phyloP scores from a whole-genome alignment of 306 rosid genomes.

The Prinsepia uniflora region DNA sequence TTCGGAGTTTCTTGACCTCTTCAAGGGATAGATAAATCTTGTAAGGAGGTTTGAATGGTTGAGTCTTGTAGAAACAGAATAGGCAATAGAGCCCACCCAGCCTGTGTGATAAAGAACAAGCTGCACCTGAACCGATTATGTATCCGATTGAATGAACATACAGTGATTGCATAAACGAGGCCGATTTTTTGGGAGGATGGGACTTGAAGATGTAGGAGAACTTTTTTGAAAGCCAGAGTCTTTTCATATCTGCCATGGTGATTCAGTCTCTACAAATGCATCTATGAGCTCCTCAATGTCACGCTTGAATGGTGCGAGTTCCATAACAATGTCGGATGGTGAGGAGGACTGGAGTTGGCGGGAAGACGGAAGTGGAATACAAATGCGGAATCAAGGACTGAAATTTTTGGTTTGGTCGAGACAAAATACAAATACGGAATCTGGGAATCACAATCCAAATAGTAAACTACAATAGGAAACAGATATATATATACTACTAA shows the following conservation, averaged over 20 bases:
- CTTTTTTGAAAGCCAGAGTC: slow-evolving; percentile 65
- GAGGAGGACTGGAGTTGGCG: too few relatives aligned
- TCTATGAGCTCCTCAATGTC: slow-evolving; percentile 69
- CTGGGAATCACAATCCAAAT: too few relatives aligned
- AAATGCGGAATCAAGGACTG: too few relatives aligned
- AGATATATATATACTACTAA: too few relatives aligned
- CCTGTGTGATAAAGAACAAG: slow-evolving; percentile 45
- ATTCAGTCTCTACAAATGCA: slow-evolving; percentile 54
- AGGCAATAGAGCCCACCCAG: slow-evolving; percentile 80
- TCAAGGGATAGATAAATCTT: slow-evolving; percentile 70
- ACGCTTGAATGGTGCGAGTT: slow-evolving; percentile 43
- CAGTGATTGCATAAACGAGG: slow-evolving; percentile 82
- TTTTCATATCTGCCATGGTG: slow-evolving; percentile 61
- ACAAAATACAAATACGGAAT: too few relatives aligned
- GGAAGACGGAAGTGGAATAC: too few relatives aligned
- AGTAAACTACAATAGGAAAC: too few relatives aligned
- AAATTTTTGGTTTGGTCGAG: too few relatives aligned
- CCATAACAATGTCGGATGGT: slow-evolving; percentile 24
- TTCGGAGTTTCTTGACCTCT: slow-evolving; percentile 59
- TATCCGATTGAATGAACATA: slow-evolving; percentile 71
- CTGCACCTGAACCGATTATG: slow-evolving; percentile 29
- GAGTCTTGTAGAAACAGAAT: slow-evolving; percentile 75
- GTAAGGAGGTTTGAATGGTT: slow-evolving; percentile 68
- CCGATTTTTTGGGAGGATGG: slow-evolving; percentile 56
- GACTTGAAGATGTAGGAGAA: slow-evolving; percentile 73